Percentiles rank a stretch among this genome's conserved stretches.
phyloP scores from a whole-genome alignment of 2,329 filamentous ascomycete genomes.

The Golovinomyces cichoracearum region DNA sequence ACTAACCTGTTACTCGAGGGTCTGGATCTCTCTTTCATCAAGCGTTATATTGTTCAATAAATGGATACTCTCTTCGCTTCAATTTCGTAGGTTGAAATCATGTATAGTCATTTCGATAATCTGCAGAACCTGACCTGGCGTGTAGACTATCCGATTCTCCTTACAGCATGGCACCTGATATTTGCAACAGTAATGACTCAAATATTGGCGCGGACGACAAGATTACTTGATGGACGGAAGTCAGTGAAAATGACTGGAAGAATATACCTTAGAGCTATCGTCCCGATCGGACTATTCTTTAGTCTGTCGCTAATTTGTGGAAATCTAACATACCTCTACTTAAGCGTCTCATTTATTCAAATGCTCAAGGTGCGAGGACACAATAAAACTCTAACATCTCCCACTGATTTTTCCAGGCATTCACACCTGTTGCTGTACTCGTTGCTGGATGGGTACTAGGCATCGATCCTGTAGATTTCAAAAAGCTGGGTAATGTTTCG shows the following conservation, averaged over 20 bases:
- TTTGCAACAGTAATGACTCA: slow-evolving; percentile 93
- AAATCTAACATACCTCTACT: slow-evolving; percentile 84
- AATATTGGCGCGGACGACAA: slow-evolving; percentile 69
- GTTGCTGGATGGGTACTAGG: slow-evolving; percentile 72
- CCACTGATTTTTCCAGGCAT: slow-evolving; percentile 32
- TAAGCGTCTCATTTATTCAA: slow-evolving; percentile 92
- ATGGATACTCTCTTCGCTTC: slow-evolving; percentile 68
- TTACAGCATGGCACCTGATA: slow-evolving; percentile 85
- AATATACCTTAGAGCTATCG: slow-evolving; percentile 76
- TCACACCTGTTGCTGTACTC: slow-evolving; percentile 78
- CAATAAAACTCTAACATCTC: background rate
- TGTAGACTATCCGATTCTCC: slow-evolving; percentile 44
- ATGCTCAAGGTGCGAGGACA: slow-evolving; percentile 71
- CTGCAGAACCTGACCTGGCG: slow-evolving; percentile 13
- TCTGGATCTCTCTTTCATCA: slow-evolving; percentile 80
- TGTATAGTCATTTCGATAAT: no score
- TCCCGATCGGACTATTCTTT: slow-evolving; percentile 90
- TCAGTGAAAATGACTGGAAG: slow-evolving; percentile 90
- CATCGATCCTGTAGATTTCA: slow-evolving; percentile 51
- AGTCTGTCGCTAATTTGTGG: slow-evolving; percentile 87
- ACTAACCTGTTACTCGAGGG: slow-evolving; percentile 24
- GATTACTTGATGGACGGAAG: slow-evolving; percentile 75
- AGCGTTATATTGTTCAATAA: slow-evolving; percentile 99
- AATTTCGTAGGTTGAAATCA: slow-evolving; percentile 60
- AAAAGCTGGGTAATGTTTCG: slow-evolving; percentile 74